Evolutionary conservation across 2,329 filamentous ascomycete genomes (phyloP).

Genomic region (Emericellopsis cladophorae): DNA sequence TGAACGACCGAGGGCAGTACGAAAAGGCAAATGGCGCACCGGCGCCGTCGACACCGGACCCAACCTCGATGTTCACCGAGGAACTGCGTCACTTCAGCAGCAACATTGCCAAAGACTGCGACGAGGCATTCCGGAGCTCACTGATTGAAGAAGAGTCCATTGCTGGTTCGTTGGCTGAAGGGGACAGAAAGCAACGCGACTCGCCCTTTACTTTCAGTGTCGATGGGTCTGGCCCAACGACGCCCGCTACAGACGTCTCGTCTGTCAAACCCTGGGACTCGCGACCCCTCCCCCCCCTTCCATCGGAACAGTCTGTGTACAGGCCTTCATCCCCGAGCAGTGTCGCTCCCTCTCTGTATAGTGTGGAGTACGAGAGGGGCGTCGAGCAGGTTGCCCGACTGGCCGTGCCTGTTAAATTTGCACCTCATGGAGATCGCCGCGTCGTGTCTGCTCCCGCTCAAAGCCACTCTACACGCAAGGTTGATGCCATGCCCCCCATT

Average conservation of each 20-base stretch:
- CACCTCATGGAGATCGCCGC: slow-evolving; percentile 27
- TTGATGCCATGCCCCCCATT: slow-evolving; percentile 33
- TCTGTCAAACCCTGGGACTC: slow-evolving; percentile 27
- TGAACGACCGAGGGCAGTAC: slow-evolving; percentile 10
- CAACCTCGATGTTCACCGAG: slow-evolving; percentile 41
- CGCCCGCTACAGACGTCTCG: slow-evolving; percentile 13
- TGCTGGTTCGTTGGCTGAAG: slow-evolving; percentile 18
- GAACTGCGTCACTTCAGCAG: slow-evolving; percentile 75
- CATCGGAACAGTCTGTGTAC: slow-evolving; percentile 7
- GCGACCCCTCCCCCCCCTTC: slow-evolving; percentile 38
- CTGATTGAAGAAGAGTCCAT: slow-evolving; percentile 27
- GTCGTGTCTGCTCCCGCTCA: slow-evolving; percentile 38
- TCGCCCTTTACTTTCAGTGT: slow-evolving; percentile 29
- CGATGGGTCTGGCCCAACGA: slow-evolving; percentile 14
- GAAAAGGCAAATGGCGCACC: slow-evolving; percentile 11
- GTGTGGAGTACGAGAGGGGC: slow-evolving; percentile 8
- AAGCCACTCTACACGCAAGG: slow-evolving; percentile 22
- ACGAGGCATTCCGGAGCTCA: slow-evolving; percentile 76
- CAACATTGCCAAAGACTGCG: slow-evolving; percentile 79
- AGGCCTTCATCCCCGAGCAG: background rate
- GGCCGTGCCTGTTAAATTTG: slow-evolving; percentile 16
- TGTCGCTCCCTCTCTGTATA: slow-evolving; percentile 1
- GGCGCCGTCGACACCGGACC: slow-evolving; percentile 4
- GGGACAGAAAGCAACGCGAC: slow-evolving; percentile 16
- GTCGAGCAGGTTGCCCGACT: slow-evolving; percentile 13